These are phyloP conservation scores for Aspergillus neotritici DNA, from an alignment of 2,329 filamentous ascomycete species.

Conservation along the genomic window DNA sequence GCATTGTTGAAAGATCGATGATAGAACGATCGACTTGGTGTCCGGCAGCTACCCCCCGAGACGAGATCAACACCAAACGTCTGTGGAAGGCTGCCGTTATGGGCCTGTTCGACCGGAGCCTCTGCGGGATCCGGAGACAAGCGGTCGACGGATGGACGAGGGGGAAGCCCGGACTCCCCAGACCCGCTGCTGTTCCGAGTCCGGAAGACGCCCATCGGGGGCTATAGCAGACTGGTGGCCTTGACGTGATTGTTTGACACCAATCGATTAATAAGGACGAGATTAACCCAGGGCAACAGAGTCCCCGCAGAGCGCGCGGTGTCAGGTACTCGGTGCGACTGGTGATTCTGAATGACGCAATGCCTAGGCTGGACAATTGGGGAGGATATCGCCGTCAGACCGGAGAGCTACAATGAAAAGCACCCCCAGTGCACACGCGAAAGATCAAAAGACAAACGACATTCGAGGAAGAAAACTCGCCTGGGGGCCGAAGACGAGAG, in stretches of 20 bases:
- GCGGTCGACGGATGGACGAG: constrained; percentile 18
- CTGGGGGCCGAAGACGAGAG: not conserved
- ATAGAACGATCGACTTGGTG: constrained; percentile 42
- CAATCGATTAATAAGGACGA: not conserved
- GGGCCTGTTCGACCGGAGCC: constrained; percentile 25
- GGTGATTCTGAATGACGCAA: no score
- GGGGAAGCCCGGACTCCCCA: constrained; percentile 19
- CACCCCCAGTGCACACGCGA: no score
- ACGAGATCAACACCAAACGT: constrained; percentile 24
- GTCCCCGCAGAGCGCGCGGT: no score
- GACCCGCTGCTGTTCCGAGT: constrained; percentile 27
- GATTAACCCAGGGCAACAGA: not conserved
- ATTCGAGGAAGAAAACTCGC: no score
- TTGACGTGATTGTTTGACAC: not conserved
- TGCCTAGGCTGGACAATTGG: no score
- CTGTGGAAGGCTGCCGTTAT: constrained; percentile 23
- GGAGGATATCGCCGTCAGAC: no score
- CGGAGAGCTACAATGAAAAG: no score
- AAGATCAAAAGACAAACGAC: no score
- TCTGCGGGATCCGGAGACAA: constrained; percentile 18
- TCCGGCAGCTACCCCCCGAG: constrained; percentile 32
- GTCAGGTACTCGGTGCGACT: not conserved
- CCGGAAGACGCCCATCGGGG: constrained; percentile 25
- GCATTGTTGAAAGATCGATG: constrained; percentile 41
- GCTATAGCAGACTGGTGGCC: not conserved